Conservation (phyloP, 2,329 filamentous ascomycete genomes). For the Pseudogymnoascus sp. region DNA sequence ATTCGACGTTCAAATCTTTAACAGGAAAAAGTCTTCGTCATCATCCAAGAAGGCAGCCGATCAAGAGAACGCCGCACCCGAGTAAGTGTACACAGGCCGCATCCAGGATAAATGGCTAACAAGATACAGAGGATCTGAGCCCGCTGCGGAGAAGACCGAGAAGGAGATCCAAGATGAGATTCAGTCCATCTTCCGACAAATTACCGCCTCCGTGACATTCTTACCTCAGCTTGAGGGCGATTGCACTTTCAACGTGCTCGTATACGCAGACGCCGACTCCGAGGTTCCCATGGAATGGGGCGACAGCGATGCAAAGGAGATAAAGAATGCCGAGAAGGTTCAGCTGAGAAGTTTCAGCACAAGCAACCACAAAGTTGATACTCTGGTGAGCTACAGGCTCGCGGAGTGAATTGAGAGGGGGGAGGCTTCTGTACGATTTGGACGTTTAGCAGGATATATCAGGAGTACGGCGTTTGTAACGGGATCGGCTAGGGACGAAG, state of each 20-base stretch:
- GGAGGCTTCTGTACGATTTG: not conserved
- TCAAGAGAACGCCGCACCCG: constrained; percentile 60
- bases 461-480: not conserved
- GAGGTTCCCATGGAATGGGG: constrained; percentile 98
- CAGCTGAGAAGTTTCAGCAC: constrained; percentile 95
- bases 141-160: constrained; percentile 68
- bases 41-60: constrained; percentile 45
- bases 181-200: constrained; percentile 92
- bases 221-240: constrained; percentile 86
- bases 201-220: constrained; percentile 95
- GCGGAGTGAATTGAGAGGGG: constrained; percentile 30
- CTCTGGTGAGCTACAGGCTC: constrained; percentile 82
- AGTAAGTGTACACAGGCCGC: constrained; percentile 32
- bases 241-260: constrained; percentile 97
- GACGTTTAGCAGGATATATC: not conserved
- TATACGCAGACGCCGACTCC: constrained; percentile 93
- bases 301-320: constrained; percentile 96
- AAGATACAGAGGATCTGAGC: constrained; percentile 20
- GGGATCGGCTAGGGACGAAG: not conserved
- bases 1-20: constrained; percentile 69
- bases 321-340: constrained; percentile 84
- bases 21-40: constrained; percentile 35
- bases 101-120: not conserved
- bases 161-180: constrained; percentile 93
- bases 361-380: constrained; percentile 87